These are phyloP conservation scores for Diutina sp. DNA, from an alignment of 1,139 yeast genomes.

Conservation along the genomic window DNA sequence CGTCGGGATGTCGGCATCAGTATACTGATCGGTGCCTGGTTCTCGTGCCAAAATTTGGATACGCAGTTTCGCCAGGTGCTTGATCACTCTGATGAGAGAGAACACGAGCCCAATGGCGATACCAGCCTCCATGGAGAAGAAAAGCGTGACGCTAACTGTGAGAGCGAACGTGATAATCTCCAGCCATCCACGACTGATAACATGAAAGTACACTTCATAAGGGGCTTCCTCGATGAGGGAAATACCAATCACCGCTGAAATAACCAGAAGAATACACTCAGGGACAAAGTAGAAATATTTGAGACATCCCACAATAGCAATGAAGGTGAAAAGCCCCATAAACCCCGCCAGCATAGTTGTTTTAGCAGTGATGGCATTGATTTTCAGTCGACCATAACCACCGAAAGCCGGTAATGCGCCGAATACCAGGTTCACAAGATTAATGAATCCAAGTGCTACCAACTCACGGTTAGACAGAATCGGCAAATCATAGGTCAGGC, in stretches of 20 bases:
- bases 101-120: slow-evolving; percentile 76
- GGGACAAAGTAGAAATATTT: slow-evolving; percentile 67
- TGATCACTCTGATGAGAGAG: slow-evolving; percentile 68
- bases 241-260: slow-evolving; percentile 70
- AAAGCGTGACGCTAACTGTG: slow-evolving; percentile 60
- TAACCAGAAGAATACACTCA: slow-evolving; percentile 66
- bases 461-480: slow-evolving; percentile 66
- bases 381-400: slow-evolving; percentile 88
- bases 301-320: slow-evolving; percentile 51
- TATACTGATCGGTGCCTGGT: slow-evolving; percentile 64
- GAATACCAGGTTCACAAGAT: slow-evolving; percentile 50
- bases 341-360: slow-evolving; percentile 76
- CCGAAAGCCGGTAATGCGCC: slow-evolving; percentile 92
- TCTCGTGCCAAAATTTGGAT: slow-evolving; percentile 80
- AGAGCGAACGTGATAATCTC: slow-evolving; percentile 66
- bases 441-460: slow-evolving; percentile 73
- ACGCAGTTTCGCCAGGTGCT: slow-evolving; percentile 76
- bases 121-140: slow-evolving; percentile 83
- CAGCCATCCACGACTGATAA: slow-evolving; percentile 59
- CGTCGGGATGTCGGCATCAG: slow-evolving; percentile 53
- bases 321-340: slow-evolving; percentile 61
- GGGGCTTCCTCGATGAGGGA: slow-evolving; percentile 83
- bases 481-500: slow-evolving; percentile 50
- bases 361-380: slow-evolving; percentile 75
- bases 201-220: slow-evolving; percentile 60